These are phyloP conservation scores for Coemansia sp. DNA, from an alignment of 192 early-diverging fungal species.

Conservation along the genomic window DNA sequence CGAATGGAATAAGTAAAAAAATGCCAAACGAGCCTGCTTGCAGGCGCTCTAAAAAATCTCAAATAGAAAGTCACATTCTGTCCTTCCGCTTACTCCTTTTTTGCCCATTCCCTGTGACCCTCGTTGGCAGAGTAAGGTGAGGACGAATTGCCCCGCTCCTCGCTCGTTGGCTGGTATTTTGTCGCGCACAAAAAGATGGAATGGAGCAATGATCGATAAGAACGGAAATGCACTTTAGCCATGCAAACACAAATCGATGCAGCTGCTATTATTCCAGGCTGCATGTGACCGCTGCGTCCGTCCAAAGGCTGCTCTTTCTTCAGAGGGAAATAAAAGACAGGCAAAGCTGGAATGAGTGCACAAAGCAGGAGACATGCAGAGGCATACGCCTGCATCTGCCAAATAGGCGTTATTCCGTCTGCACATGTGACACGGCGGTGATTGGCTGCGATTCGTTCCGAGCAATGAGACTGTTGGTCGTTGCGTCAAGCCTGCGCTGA, in stretches of 20 bases:
- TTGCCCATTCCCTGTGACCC: constrained; percentile 1
- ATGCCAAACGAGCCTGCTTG: not conserved
- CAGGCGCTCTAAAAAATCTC: not conserved
- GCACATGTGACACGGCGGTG: not conserved
- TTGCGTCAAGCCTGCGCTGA: not conserved
- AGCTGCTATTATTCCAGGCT: not conserved
- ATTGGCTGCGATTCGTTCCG: not conserved
- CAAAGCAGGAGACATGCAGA: too few species aligned
- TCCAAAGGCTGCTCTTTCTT: too few species aligned
- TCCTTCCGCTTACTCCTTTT: not conserved
- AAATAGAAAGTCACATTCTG: constrained; percentile 5
- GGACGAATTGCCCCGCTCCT: not conserved
- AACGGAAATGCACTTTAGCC: not conserved
- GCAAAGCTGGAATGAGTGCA: too few species aligned
- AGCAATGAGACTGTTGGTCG: not conserved
- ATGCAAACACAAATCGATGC: not conserved
- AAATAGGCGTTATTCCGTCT: too few species aligned
- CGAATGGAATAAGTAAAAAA: not conserved
- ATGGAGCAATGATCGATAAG: not conserved
- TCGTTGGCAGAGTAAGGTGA: not conserved
- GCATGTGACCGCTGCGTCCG: not conserved
- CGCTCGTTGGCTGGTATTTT: not conserved
- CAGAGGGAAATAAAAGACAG: too few species aligned
- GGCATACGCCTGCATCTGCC: too few species aligned
- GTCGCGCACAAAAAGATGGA: constrained; percentile 3